Base-by-base conservation (phyloP, 2,329 filamentous ascomycete genomes). In the Hypoxylon sp. region DNA sequence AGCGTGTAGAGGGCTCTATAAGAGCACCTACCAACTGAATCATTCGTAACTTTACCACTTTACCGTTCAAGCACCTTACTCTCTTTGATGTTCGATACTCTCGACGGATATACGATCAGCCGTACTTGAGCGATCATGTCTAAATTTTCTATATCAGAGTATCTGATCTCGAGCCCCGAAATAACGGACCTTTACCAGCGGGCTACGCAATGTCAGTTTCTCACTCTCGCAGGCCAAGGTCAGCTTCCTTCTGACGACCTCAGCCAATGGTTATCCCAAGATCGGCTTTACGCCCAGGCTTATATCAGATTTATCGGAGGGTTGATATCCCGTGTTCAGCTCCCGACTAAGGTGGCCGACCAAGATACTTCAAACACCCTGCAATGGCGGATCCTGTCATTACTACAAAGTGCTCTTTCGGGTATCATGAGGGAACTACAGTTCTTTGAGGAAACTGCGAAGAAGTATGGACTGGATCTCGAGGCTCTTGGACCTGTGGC, bases 251-350 rank as follows among this genome's bases (percentile, higher is more conserved):
- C 57, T 2, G 59, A 65, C 0, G 52, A 61, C 0, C 73, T 77
- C 2, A 72, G 71, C 52, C 64, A 74, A 39, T 77, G 75, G 75
- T 62, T 77, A 7, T 73, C 75, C 7, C 75, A 77, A 63, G 75
- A 77, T 56, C 71, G 75, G 21, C 68, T 76, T 25, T 77, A 77
- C 55, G 74, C 74, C 19, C 73, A 76, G 58, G 75, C 75, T 12
- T 77, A 77, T 53, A 58, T 70, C 45, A 72, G 75, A 25, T 76
- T 77, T 66, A 73, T 75, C 47, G 75, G 75, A 16, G 70, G 72
- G 11, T 52, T 77, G 56, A 71, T 76, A 23, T 74, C 75, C 9
- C 71, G 74, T 6, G 61, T 76, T n/a, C 61, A 65, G n/a, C 64
- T 77, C 7, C 72, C 75, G 6, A 41, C 34, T 11, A 61, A 57